Evolutionary conservation across 352 stramenopile genomes (phyloP), one percentile per base, ranked within the genome.

Genomic region (Elongisporangium prolatum): DNA sequence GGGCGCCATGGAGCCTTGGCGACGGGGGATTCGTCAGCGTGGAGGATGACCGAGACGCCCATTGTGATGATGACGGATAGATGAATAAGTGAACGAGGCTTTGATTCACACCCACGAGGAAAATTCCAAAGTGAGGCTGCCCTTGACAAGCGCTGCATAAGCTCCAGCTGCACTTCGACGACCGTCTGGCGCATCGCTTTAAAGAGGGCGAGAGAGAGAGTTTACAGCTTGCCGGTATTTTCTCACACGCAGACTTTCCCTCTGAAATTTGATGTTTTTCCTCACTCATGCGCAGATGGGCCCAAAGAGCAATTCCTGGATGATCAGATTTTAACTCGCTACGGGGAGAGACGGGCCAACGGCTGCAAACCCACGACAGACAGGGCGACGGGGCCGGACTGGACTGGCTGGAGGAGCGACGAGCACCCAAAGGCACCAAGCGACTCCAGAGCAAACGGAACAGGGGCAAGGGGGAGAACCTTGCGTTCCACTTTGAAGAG

Each of bases 1-100:
- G 84, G 84, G 21, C 81, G 80, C 84, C 84, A 93, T 57, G 74
- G 64, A 3, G 84, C 63, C 55, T 74, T 21, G 21, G 21, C 47
- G 44, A 60, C 18, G 38, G 54, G 40, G 54, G 21, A 53, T 28
- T 28, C 21, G 48, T 25, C 54, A 14, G 48, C 21, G 21, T 52
- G 34, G 34, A 44, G 34, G 34, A 44, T 44, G 11, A 44, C 34
- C 11, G 34, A 44, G 34, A 44, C 34, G 34, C 34, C 34, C 34
- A 44, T 44, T 44, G 34, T 17, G 9, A 0, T 7, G 5, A 4
- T 17, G 10, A 11, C 17, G 24, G 24, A 34, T 34, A 34, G 17
- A 13, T 44, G 34, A 11, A 44, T 44, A 44, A 44, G 34, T 44
- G 34, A 17, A 17, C 9, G 14, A 13, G 34, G 34, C 34, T 44